Percentiles rank a stretch among this genome's conserved stretches.
Evolutionary conservation across 164 flowering plant genomes (phyloP).

Genomic region (Buxus sempervirens): DNA sequence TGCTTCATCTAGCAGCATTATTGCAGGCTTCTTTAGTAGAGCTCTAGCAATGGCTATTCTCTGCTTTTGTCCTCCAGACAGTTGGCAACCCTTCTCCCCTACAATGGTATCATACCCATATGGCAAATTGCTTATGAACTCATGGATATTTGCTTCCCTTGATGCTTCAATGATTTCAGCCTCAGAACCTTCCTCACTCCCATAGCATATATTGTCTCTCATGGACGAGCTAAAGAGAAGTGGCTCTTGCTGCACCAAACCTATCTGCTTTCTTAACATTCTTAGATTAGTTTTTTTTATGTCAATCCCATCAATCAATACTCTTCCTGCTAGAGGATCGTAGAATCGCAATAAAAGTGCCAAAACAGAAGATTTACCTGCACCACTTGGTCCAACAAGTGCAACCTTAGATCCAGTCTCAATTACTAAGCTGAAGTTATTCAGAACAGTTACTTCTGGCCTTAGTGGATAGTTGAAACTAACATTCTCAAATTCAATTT

Average conservation of each 20-base stretch:
- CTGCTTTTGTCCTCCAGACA: constrained; percentile 79
- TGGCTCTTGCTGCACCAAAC: constrained; percentile 78
- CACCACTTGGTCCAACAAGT: constrained; percentile 77
- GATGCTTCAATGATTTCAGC: constrained; percentile 52
- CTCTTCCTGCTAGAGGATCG: background rate
- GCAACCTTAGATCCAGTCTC: constrained; percentile 58
- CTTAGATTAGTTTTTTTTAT: constrained; percentile 47
- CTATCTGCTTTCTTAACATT: constrained; percentile 57
- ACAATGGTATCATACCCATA: constrained; percentile 60
- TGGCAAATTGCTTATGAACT: constrained; percentile 55
- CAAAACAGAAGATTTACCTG: constrained; percentile 67
- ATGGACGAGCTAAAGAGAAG: constrained; percentile 68
- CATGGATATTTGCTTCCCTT: constrained; percentile 50
- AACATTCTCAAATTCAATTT: constrained; percentile 43
- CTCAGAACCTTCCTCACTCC: constrained; percentile 51
- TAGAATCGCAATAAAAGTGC: constrained; percentile 38
- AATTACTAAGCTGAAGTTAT: constrained; percentile 45
- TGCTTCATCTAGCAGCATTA: constrained; percentile 70
- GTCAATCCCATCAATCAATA: constrained; percentile 44
- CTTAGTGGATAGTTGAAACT: constrained; percentile 52
- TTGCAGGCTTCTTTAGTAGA: constrained; percentile 54
- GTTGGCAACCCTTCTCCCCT: constrained; percentile 71
- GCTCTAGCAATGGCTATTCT: constrained; percentile 73
- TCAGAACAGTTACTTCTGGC: constrained; percentile 47
- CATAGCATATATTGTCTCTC: constrained; percentile 50